Evolutionary conservation across 768 basidiomycete species (phyloP), one percentile per base, ranked within the genome.

Genomic region (Mycena olivaceomarginata): DNA sequence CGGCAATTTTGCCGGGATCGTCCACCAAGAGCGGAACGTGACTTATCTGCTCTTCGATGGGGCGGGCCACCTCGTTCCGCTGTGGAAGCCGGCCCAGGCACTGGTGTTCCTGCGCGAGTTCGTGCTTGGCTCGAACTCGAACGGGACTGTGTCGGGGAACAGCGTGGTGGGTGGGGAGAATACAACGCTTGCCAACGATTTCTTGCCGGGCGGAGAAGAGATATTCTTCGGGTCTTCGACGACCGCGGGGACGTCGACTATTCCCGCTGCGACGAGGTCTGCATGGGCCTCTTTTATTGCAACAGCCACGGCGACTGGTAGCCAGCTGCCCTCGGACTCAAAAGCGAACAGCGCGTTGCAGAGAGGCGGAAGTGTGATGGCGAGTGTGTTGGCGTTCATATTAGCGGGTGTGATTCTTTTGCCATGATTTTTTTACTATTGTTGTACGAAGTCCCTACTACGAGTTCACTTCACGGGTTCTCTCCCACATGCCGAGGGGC

Each of bases 11-110:
- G 89, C 86, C 0, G 91, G 91, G 0, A 88, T 91, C 56, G 84
- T 91, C 2, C 91, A 91, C 77, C 90, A 90, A 80, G 91, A 92
- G 79, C 88, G 91, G 20, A 86, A 85, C 45, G 87, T 89, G 90
- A 80, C 79, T 84, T 80, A 80, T 56, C 79, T 67, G 57, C 56
- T 79, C 22, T 75, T 78, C 62, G 20, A 72, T 64, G 77, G 80
- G 39, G 75, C 75, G 60, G 77, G 79, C 45, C 82, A 82, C 70
- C 71, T 80, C 16, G 81, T 82, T 51, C 80, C 78, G 68, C 2
- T 46, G 13, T 31, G 53, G 66, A 68, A 74, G 45, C 81, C 81
- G 15, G 71, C 46, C 2, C 76, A 91, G 90, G 88, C 86, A 31
- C 81, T 88, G 79, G 83, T 85, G 25, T 86, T 91, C 79, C 77